Evolutionary conservation across 345 rosid species (phyloP).

Genomic region (Erucastrum elatum): DNA sequence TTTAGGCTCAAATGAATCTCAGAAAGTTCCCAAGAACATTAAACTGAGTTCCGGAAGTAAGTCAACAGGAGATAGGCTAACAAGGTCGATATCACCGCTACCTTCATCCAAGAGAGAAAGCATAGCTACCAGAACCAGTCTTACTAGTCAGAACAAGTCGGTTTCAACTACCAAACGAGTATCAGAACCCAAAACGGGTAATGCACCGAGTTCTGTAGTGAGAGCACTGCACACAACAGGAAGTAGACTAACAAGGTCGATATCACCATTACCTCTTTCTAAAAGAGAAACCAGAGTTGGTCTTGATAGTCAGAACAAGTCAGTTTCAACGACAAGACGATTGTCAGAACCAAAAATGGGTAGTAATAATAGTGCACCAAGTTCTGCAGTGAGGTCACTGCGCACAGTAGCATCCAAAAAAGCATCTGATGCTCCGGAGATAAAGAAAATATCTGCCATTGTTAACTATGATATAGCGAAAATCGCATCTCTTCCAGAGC

Average conservation of each 20-base stretch:
- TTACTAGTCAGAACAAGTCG: constrained; percentile 51
- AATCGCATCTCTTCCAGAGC: constrained; percentile 78
- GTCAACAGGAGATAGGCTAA: constrained; percentile 57
- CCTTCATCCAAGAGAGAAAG: constrained; percentile 58
- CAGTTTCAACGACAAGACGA: constrained; percentile 67
- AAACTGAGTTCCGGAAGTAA: constrained; percentile 52
- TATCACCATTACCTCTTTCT: constrained; percentile 60
- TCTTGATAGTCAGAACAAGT: constrained; percentile 53
- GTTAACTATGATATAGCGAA: constrained; percentile 73
- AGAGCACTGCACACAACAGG: constrained; percentile 28
- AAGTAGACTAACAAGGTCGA: constrained; percentile 57
- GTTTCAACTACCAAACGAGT: constrained; percentile 70
- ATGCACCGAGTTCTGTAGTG: not conserved
- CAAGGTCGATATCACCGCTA: constrained; percentile 58
- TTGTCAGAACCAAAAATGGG: constrained; percentile 73
- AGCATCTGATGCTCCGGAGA: constrained; percentile 52
- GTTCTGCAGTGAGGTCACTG: constrained; percentile 53
- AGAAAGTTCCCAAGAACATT: constrained; percentile 54
- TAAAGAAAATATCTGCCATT: constrained; percentile 77
- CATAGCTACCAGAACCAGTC: constrained; percentile 42
- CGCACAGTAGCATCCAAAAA: constrained; percentile 46
- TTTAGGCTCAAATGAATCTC: constrained; percentile 50
- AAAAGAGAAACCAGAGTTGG: constrained; percentile 54
- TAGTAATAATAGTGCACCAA: constrained; percentile 34
- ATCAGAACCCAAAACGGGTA: constrained; percentile 68